phyloP scores from a whole-genome alignment of 2,329 filamentous ascomycete species.

The Aspergillus pseudotamarii region DNA sequence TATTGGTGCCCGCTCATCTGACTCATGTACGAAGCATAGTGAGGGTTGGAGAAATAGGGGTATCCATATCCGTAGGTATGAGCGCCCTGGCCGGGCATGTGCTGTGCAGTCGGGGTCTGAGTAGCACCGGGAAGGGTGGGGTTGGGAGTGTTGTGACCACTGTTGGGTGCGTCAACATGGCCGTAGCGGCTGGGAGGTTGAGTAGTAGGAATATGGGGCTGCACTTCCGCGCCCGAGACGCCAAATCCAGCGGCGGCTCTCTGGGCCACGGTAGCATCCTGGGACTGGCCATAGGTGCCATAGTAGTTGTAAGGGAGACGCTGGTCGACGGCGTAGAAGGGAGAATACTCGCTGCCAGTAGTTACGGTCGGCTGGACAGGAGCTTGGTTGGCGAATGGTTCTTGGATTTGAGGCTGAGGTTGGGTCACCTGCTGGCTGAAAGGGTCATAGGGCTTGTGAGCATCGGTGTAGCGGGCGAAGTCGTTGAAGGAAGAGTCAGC shows the following conservation, averaged over 20 bases:
- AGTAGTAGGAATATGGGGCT: constrained; percentile 62
- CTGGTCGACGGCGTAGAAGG: constrained; percentile 80
- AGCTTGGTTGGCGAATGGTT: constrained; percentile 56
- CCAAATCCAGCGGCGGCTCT: constrained; percentile 78
- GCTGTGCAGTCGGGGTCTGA: constrained; percentile 57
- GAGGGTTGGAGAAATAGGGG: constrained; percentile 63
- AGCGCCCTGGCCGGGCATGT: constrained; percentile 55
- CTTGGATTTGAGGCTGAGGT: constrained; percentile 65
- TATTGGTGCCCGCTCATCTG: constrained; percentile 52
- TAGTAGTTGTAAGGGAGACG: constrained; percentile 79
- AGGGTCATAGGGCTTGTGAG: constrained; percentile 83
- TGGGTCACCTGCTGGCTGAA: constrained; percentile 74
- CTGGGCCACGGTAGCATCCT: constrained; percentile 72
- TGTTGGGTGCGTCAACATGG: constrained; percentile 74
- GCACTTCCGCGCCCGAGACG: constrained; percentile 61
- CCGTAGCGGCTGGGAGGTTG: constrained; percentile 76
- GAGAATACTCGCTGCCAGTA: constrained; percentile 73
- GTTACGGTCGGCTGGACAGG: constrained; percentile 62
- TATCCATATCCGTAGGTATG: constrained; percentile 63
- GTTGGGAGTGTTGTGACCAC: constrained; percentile 88
- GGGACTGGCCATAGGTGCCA: constrained; percentile 65
- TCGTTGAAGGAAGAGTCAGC: constrained; percentile 52
- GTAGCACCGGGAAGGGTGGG: constrained; percentile 65
- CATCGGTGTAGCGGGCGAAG: constrained; percentile 57
- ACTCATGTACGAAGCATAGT: constrained; percentile 65